Conservation (phyloP, 2,329 filamentous ascomycete species). For the Magnaporthiopsis poae region DNA sequence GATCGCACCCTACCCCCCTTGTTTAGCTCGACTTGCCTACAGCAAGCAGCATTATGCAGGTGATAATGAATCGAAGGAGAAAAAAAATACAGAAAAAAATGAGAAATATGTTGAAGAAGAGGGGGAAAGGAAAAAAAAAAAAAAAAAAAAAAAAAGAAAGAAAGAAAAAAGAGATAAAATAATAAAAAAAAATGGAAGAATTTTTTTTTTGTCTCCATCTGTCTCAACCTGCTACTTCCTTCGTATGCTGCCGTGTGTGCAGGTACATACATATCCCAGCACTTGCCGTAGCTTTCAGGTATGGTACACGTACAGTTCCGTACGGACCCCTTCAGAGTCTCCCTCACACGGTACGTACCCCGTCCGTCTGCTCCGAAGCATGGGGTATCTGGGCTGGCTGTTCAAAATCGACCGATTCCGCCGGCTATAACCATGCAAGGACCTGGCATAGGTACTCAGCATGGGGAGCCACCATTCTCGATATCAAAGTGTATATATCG, state of each 20-base stretch:
- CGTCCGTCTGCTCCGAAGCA: neutral
- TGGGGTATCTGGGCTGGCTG: neutral
- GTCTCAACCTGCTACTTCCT: too few relatives aligned
- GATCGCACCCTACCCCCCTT: too few relatives aligned
- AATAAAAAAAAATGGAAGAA: too few relatives aligned
- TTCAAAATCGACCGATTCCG: neutral
- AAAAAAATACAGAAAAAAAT: neutral
- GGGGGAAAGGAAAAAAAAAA: neutral
- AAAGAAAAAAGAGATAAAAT: neutral
- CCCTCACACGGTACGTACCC: neutral
- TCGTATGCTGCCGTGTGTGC: too few relatives aligned
- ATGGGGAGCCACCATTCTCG: neutral
- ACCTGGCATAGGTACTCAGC: neutral
- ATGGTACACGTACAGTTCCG: too few relatives aligned
- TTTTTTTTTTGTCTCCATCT: too few relatives aligned
- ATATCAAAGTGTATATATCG: constrained; percentile 3
- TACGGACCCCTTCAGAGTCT: neutral
- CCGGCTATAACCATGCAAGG: neutral
- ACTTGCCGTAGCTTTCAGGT: too few relatives aligned
- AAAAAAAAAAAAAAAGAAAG: too few relatives aligned
- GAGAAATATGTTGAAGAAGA: too few relatives aligned
- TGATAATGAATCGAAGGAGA: neutral
- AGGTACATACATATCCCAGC: too few relatives aligned
- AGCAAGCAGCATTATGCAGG: neutral
- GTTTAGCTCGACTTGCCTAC: too few relatives aligned